Conservation (phyloP, 2,329 filamentous ascomycete genomes). For the Pestalotiopsis sp. region DNA sequence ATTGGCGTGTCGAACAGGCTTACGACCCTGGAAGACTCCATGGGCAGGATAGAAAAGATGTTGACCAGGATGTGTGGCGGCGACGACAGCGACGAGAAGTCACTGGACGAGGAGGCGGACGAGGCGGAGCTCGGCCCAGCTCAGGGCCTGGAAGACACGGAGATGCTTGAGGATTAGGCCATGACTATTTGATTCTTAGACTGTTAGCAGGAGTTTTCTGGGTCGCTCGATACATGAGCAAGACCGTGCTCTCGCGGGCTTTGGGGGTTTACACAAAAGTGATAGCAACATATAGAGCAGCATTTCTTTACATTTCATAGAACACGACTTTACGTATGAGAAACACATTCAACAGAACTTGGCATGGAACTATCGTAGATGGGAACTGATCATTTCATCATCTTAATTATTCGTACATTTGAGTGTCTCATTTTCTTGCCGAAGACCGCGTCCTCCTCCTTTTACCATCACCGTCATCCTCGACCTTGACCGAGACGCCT, state of each 20-base stretch:
- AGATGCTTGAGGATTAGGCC: constrained; percentile 1
- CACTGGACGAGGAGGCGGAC: constrained; percentile 26
- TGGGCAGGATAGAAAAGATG: constrained; percentile 51
- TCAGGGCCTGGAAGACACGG: not conserved
- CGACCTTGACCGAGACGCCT: constrained; percentile 7
- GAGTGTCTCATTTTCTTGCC: not conserved
- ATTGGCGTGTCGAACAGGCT: constrained; percentile 48
- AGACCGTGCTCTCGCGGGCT: not conserved
- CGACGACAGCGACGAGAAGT: constrained; percentile 18
- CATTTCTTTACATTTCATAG: not conserved
- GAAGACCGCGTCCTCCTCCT: constrained; percentile 10
- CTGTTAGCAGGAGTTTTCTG: not conserved
- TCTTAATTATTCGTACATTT: not conserved
- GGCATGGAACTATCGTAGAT: not conserved
- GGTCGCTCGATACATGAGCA: not conserved
- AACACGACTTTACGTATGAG: not conserved
- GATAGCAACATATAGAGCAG: not conserved
- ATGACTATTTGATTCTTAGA: not conserved
- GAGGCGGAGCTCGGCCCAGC: constrained; percentile 20
- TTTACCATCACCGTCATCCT: not conserved
- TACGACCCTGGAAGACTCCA: constrained; percentile 51
- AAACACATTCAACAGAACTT: not conserved
- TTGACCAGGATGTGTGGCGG: constrained; percentile 38
- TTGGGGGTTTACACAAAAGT: not conserved
- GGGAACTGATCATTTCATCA: not conserved